Evolutionary conservation across 2,329 filamentous ascomycete species (phyloP).

Genomic region (Fusarium domesticum): DNA sequence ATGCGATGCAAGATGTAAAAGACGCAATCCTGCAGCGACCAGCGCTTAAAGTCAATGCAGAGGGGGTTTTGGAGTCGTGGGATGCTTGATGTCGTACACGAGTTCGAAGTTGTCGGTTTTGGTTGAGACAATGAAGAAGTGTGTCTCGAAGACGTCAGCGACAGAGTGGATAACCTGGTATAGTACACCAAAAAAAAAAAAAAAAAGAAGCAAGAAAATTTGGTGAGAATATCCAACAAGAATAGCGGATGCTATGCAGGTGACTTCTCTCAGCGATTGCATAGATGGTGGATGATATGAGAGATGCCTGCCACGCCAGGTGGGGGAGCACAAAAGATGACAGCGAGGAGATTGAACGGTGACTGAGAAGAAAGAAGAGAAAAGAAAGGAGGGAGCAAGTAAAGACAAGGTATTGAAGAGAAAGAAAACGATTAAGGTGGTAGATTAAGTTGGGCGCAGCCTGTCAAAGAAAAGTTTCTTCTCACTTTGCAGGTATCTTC

Average conservation of each 20-base stretch:
- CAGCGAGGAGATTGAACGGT: too few relatives aligned
- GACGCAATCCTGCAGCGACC: background rate
- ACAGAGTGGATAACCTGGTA: too few relatives aligned
- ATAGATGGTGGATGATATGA: background rate
- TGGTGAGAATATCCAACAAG: too few relatives aligned
- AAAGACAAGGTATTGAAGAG: background rate
- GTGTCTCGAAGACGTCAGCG: too few relatives aligned
- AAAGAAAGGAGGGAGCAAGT: background rate
- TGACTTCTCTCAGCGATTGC: background rate
- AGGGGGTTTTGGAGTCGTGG: too few relatives aligned
- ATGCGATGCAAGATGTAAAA: background rate
- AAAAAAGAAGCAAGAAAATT: conserved; percentile 3
- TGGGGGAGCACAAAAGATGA: background rate
- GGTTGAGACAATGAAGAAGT: too few relatives aligned
- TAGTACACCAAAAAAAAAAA: conserved; percentile 2
- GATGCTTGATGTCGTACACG: too few relatives aligned
- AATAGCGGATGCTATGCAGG: background rate
- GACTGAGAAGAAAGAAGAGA: background rate
- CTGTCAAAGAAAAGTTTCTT: background rate
- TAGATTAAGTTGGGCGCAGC: background rate
- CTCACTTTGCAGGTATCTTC: background rate
- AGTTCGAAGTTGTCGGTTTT: too few relatives aligned
- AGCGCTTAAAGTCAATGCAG: background rate
- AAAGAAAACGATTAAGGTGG: background rate
- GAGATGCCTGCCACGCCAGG: background rate